Percentiles rank a stretch among this genome's conserved stretches.
phyloP scores from a whole-genome alignment of 1,284 basidiomycete species.

The Pseudozyma hubeiensis region DNA sequence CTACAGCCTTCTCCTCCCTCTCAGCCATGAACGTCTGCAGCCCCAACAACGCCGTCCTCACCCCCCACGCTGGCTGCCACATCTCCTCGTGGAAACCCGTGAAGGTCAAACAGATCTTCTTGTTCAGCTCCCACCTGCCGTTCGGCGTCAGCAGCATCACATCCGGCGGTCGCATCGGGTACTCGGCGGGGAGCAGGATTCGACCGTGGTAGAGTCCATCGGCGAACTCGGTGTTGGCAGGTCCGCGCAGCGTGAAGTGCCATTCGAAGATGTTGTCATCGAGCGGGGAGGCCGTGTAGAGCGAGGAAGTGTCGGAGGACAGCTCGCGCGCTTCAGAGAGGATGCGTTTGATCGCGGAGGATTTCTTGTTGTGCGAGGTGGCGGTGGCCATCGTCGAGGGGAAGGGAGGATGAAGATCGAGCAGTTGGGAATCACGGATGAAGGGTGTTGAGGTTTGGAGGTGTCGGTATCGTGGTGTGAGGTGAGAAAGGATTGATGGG shows the following conservation, averaged over 20 bases:
- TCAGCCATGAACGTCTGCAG: conserved; percentile 68
- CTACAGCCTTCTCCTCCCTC: conserved; percentile 79
- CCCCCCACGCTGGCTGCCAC: conserved; percentile 98
- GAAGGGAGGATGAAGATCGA: too few relatives aligned
- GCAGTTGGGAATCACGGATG: too few relatives aligned
- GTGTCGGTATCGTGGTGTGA: too few relatives aligned
- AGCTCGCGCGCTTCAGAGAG: conserved; percentile 94
- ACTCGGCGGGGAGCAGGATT: conserved; percentile 88
- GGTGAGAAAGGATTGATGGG: too few relatives aligned
- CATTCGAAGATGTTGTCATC: conserved; percentile 78
- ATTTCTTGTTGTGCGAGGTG: conserved; percentile 67
- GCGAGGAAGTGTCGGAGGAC: conserved; percentile 80
- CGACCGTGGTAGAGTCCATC: conserved; percentile 83
- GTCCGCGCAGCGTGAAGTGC: conserved; percentile 94
- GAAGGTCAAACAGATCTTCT: conserved; percentile 76
- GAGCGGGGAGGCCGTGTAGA: conserved; percentile 85
- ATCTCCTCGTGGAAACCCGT: conserved; percentile 74
- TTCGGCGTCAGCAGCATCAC: conserved; percentile 95
- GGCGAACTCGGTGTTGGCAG: conserved; percentile 70
- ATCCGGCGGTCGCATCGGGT: conserved; percentile 92
- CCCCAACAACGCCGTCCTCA: conserved; percentile 80
- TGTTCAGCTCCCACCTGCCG: conserved; percentile 92
- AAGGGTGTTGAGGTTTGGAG: too few relatives aligned
- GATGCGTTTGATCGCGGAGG: conserved; percentile 91
- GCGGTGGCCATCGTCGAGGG: conserved; percentile 35